A percentile compares a stretch with the other conserved stretches of the same genome.
Evolutionary conservation across 2,329 filamentous ascomycete species (phyloP).

Genomic region (Aspergillus sp.): DNA sequence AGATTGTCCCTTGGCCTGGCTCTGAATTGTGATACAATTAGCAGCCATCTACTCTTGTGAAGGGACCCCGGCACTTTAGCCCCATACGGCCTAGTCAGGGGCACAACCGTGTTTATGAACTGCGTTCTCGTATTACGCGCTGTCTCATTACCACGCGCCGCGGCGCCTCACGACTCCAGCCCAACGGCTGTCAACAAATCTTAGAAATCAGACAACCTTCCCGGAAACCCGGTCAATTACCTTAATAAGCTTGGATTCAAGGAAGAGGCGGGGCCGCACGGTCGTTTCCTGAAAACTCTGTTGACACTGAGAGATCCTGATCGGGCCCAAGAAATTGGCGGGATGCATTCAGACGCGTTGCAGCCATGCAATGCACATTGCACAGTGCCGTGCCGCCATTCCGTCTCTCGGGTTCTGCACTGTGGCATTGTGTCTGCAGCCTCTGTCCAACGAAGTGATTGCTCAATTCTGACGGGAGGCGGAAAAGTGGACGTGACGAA

Average conservation of each 20-base stretch:
- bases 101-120: constrained; percentile 5
- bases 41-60: too few species aligned
- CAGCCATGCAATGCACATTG: not conserved
- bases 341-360: too few species aligned
- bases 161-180: not conserved
- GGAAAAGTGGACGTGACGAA: not conserved
- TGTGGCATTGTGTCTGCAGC: not conserved
- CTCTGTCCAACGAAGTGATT: not conserved
- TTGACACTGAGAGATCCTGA: not conserved
- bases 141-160: not conserved
- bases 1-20: too few species aligned
- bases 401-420: not conserved
- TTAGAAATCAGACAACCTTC: not conserved
- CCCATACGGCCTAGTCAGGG: constrained; percentile 16
- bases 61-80: not conserved
- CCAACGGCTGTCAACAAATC: constrained; percentile 4
- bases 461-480: not conserved
- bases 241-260: not conserved
- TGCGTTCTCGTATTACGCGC: not conserved
- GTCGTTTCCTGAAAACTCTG: constrained; percentile 1
- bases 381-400: not conserved
- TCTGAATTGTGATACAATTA: too few species aligned
- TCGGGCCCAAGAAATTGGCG: not conserved
- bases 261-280: not conserved
- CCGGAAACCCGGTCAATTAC: constrained; percentile 1